Evolutionary conservation across 2,329 filamentous ascomycete species (phyloP).

Genomic region (Cryphonectria nitschkei): DNA sequence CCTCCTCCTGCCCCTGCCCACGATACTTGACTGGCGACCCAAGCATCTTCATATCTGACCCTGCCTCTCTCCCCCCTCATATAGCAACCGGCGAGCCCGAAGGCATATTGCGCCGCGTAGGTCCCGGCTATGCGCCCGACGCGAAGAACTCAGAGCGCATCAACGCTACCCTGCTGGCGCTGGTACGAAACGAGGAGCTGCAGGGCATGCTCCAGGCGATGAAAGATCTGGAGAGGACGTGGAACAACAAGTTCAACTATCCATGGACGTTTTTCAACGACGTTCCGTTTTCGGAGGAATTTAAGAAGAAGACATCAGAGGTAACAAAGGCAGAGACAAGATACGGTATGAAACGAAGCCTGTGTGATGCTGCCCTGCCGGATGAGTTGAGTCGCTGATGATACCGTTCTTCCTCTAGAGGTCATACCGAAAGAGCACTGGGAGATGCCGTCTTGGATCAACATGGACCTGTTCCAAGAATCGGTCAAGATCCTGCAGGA

Average conservation of each 20-base stretch:
- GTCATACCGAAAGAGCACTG: slow-evolving; percentile 94
- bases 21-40: background rate
- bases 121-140: slow-evolving; percentile 77
- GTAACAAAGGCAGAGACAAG: slow-evolving; percentile 85
- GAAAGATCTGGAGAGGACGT: slow-evolving; percentile 88
- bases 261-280: slow-evolving; percentile 99
- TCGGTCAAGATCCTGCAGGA: slow-evolving; percentile 82
- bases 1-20: slow-evolving; percentile 17
- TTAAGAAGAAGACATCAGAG: slow-evolving; percentile 79
- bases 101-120: slow-evolving; percentile 73
- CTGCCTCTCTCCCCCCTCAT: background rate
- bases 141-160: slow-evolving; percentile 79
- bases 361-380: slow-evolving; percentile 12
- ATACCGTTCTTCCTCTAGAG: slow-evolving; percentile 53
- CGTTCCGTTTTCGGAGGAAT: slow-evolving; percentile 88
- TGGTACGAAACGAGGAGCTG: slow-evolving; percentile 92
- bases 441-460: slow-evolving; percentile 91
- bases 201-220: slow-evolving; percentile 85
- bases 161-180: slow-evolving; percentile 87
- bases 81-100: slow-evolving; percentile 82
- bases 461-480: slow-evolving; percentile 80
- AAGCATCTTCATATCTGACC: background rate
- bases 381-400: slow-evolving; percentile 19
- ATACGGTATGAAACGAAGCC: slow-evolving; percentile 64
- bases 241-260: slow-evolving; percentile 99